Base-by-base conservation (phyloP, 768 basidiomycete species). In the Pleurotus citrinopileatus region DNA sequence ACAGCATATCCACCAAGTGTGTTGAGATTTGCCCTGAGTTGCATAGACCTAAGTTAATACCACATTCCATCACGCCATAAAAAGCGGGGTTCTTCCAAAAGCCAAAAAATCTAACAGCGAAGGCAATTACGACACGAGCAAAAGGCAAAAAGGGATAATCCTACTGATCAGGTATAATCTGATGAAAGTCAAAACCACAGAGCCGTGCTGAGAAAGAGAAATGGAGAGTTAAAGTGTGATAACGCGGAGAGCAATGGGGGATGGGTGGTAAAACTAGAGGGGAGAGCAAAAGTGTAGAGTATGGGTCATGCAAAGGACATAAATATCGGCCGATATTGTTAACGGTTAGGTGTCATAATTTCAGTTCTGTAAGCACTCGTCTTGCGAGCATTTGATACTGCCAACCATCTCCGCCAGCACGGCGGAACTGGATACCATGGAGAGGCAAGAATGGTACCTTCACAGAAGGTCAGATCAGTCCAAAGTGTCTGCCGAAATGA, bases 381-480 rank as follows among this genome's bases (percentile, higher is more conserved):
- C 91, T 79, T 20, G 91, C 94, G 36, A 98, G 80, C 91, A 94
- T 94, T 67, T 95, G 93, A 69, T 98, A 98, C 70, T 97, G 94
- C 94, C 94, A 98, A 0, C 89, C 91, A 60, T 96, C 91, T 1
- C 95, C 95, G 23, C 89, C 82, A 1, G 86, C 81, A 57, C 96
- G 79, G 44, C 96, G 84, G 74, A 98, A 98, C 65, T 98, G 96
- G 42, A 98, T 89, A 2, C 96, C 95, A 68, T 98, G 91, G 17
- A 98, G 71, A 2, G 94, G 93, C 45, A 98, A 73, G 86, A 87
- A 92, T 42, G 94, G 94, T 2, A 97, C 91, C 94, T 95, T 62
- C 0, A 61, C 54, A 17, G 15, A 38, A 53, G 32, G 53, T 52
- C 54, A 19, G 22, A 32, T 53, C 45, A 55, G 56, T 40, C 27